Conservation (phyloP, 306 rosid genomes). For the Cucumis sativus region DNA sequence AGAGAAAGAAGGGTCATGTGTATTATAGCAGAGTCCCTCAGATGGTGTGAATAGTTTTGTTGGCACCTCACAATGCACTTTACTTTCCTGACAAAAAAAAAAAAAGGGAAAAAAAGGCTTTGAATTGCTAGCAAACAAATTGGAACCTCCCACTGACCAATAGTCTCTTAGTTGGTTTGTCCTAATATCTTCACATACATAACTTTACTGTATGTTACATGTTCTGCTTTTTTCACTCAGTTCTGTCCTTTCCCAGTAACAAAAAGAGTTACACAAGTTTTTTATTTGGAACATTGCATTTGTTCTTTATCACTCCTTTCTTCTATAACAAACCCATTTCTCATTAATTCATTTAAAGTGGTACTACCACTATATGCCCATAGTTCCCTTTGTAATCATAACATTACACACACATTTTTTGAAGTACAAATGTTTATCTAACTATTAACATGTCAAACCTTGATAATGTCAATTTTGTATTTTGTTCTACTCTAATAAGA, state of each 20-base stretch:
- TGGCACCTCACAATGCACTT: conserved; percentile 4
- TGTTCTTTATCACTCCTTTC: neutral
- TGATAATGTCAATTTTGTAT: neutral
- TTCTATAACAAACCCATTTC: neutral
- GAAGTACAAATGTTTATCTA: neutral
- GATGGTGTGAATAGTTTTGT: conserved; percentile 4
- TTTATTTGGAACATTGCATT: neutral
- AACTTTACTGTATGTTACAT: neutral
- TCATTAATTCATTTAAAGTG: neutral
- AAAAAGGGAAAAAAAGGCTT: conserved; percentile 13
- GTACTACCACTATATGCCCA: neutral
- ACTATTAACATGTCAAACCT: neutral
- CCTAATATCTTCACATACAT: conserved; percentile 9
- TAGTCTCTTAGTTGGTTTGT: conserved; percentile 30
- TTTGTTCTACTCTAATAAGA: neutral
- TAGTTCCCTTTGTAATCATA: neutral
- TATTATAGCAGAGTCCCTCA: neutral
- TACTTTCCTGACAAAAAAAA: conserved; percentile 1
- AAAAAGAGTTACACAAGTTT: neutral
- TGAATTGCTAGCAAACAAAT: conserved; percentile 56
- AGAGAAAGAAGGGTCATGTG: conserved; percentile 1
- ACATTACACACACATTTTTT: neutral
- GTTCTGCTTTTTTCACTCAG: neutral
- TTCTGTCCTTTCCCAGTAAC: neutral
- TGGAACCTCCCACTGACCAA: conserved; percentile 38